Conservation (phyloP, 768 basidiomycete species). For the Collybia nuda region DNA sequence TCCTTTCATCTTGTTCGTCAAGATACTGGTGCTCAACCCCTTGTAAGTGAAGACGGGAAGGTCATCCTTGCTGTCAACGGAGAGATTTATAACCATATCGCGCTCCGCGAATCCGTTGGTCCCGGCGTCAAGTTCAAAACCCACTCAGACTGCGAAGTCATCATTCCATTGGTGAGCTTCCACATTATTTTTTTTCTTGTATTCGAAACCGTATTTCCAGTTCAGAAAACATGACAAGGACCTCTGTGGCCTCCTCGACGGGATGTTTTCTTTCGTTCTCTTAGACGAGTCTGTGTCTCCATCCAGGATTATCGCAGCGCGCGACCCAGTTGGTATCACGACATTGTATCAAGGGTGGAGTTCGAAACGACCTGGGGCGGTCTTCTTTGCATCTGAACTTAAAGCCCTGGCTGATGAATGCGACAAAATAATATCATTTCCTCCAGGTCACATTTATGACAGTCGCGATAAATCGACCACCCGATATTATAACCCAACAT, state of each 20-base stretch:
- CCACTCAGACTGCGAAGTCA: slow-evolving; percentile 97
- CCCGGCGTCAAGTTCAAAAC: slow-evolving; percentile 85
- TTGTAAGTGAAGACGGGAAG: slow-evolving; percentile 83
- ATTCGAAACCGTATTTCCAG: slow-evolving; percentile 35
- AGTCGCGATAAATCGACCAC: slow-evolving; percentile 74
- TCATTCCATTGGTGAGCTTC: slow-evolving; percentile 78
- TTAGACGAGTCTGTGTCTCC: slow-evolving; percentile 92
- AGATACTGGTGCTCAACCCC: slow-evolving; percentile 87
- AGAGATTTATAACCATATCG: slow-evolving; percentile 97
- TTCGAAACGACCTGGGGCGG: slow-evolving; percentile 75
- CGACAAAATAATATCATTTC: slow-evolving; percentile 93
- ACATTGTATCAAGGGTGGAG: slow-evolving; percentile 98
- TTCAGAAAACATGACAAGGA: slow-evolving; percentile 81
- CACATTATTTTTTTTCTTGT: background rate
- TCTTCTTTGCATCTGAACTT: slow-evolving; percentile 95
- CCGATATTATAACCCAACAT: slow-evolving; percentile 85
- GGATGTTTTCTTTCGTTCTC: slow-evolving; percentile 98
- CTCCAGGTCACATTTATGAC: slow-evolving; percentile 96
- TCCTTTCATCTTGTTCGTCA: background rate
- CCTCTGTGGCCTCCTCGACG: slow-evolving; percentile 82
- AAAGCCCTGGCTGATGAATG: slow-evolving; percentile 91
- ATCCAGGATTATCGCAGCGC: slow-evolving; percentile 89
- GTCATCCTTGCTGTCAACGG: slow-evolving; percentile 92
- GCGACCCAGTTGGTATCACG: slow-evolving; percentile 97
- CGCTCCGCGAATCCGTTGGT: slow-evolving; percentile 68